Evolutionary conservation across 176 grass and related monocot species (phyloP), one percentile per base, ranked within the genome.

Genomic region (Avena insularis): DNA sequence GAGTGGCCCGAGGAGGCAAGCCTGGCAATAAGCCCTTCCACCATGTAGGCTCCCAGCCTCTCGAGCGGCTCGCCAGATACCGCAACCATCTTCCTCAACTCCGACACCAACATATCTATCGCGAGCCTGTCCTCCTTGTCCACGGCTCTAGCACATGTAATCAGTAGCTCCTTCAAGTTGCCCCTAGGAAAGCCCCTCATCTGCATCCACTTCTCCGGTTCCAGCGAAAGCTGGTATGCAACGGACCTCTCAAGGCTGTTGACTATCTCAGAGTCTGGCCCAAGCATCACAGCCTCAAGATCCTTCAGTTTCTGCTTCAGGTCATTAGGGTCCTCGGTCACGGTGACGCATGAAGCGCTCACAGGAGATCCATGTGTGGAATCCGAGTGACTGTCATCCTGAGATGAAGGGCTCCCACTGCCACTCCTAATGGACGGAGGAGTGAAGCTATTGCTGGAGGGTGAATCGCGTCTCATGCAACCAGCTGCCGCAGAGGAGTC

Each of bases 21-120:
- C 88, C 82, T 92, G 57, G 97, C 97, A 29, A 99, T 87, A 27
- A 99, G 94, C 20, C 97, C 97, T 93, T 99, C 97, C 21, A 96
- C 91, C 86, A 96, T 93, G 89, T 99, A 99, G 67, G 97, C 97
- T 36, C 89, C 94, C 61, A 99, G 19, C 82, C 94, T 89, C 76
- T 99, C 90, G 0, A 94, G 43, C 12, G 97, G 97, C 3, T 91
- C 91, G 31, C 97, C 97, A 33, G 92, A 96, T 12, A 99, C 97
- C 1, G 97, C 96, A 62, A 99, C 97, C 94, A 91, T 96, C 64
- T 94, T 89, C 56, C 85, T 86, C 75, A 99, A 8, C 89, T 99
- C 97, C 0, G 89, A 57, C 62, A 94, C 87, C 73, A 96, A 80
- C 90, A 88, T 69, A 54, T 93, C 86, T 3, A 90, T 80, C 0